Evolutionary conservation across 2,329 filamentous ascomycete species (phyloP), one percentile per base, ranked within the genome.

Genomic region (Aspergillus niger): DNA sequence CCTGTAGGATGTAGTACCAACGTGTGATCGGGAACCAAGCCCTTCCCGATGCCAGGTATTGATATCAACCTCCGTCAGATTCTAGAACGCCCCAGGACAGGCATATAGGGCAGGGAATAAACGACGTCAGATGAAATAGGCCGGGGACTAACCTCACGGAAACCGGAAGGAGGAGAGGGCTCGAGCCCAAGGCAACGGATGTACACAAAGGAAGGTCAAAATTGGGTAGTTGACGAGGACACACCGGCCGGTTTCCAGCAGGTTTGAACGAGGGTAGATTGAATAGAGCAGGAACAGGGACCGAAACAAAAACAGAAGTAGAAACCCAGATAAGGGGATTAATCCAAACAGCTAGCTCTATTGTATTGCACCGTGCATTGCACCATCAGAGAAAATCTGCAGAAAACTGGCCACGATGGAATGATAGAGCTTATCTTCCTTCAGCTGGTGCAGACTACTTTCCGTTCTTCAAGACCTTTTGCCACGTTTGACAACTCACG

Each of bases 401-500:
- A 44, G 41, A 22, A 36, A 44, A 20, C 41, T 44, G 17, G 36
- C 38, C n/a, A 24, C 30, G 30, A 39, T 20, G 50, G 36, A 22
- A 52, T 10, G 39, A 39, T 24, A 41, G 39, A 53, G n/a, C 52
- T 55, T 55, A 43, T 55, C 39, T 32, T 55, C 11, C 39, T 20
- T 22, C 39, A 43, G 38, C 52, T n/a, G 52, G 11, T 17, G 50
- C 47, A 28, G 8, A n/a, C 41, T 22, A 32, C 13, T 24, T 36
- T 36, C 11, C 32, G 22, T 60, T 57, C 60, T 67, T 61, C 62
- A 60, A 53, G 32, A 36, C 11, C 32, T 58, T 67, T 70, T 66
- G 69, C 67, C 71, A 72, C 70, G 70, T 68, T 72, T 63, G 66
- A 69, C 65, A 69, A 65, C 70, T 70, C 67, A 72, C 65, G 70